These are phyloP conservation scores for Dissophora globulifera DNA, from an alignment of 192 early-diverging fungal genomes.

Conservation along the genomic window DNA sequence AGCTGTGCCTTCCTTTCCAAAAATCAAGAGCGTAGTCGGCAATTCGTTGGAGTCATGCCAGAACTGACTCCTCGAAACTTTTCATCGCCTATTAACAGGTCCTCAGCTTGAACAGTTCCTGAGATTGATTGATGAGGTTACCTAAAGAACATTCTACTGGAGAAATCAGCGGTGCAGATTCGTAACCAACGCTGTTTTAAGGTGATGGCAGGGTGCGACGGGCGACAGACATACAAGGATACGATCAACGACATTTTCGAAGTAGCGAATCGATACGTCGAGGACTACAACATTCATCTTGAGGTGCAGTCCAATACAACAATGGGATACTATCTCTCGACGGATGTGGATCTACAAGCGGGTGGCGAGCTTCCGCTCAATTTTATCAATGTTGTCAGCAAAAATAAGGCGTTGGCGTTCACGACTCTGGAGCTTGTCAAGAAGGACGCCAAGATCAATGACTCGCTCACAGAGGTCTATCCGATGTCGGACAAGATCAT, in stretches of 20 bases:
- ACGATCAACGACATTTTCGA: constrained; percentile 77
- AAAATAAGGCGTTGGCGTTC: constrained; percentile 69
- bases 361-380: constrained; percentile 63
- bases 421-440: constrained; percentile 85
- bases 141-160: constrained; percentile 76
- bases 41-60: constrained; percentile 34
- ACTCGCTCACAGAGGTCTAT: constrained; percentile 86
- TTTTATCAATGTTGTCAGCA: constrained; percentile 80
- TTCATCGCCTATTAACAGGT: constrained; percentile 57
- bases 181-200: constrained; percentile 90
- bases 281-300: constrained; percentile 69
- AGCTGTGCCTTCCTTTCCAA: too few relatives aligned
- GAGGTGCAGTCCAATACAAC: constrained; percentile 71
- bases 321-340: constrained; percentile 72
- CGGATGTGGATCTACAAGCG: constrained; percentile 54
- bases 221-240: constrained; percentile 84
- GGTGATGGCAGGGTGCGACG: constrained; percentile 84
- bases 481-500: constrained; percentile 81
- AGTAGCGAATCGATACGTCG: constrained; percentile 59
- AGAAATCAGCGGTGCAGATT: constrained; percentile 79
- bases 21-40: too few relatives aligned
- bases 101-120: constrained; percentile 49
- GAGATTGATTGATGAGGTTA: constrained; percentile 65
- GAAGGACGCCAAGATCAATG: constrained; percentile 83
- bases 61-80: constrained; percentile 61